Conservation (phyloP, 2,329 filamentous ascomycete genomes). For the Diplodia corticola region DNA sequence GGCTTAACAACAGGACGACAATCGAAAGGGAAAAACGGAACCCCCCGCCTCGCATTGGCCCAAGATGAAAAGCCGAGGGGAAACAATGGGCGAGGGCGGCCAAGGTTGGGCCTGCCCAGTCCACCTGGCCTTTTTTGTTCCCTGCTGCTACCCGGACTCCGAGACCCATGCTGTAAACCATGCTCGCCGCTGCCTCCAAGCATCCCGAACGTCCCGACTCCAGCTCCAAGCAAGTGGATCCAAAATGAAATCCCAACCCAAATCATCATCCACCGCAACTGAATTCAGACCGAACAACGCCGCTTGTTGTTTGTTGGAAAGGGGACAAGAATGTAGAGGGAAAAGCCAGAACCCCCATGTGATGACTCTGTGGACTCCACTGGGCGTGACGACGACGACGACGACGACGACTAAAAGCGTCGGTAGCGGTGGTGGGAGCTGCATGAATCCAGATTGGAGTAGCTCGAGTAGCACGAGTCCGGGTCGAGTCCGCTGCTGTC, state of each 20-base stretch:
- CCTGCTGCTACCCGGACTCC: conserved; percentile 5
- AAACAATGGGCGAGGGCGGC: background rate
- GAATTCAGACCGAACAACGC: background rate
- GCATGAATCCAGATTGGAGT: background rate
- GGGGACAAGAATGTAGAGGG: background rate
- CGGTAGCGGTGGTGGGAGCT: conserved; percentile 15
- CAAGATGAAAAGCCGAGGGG: background rate
- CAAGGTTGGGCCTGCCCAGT: background rate
- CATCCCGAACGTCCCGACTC: conserved; percentile 6
- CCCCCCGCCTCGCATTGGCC: background rate
- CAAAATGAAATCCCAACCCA: conserved; percentile 7
- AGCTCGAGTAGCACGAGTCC: conserved; percentile 11
- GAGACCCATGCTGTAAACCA: conserved; percentile 4
- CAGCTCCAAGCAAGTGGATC: background rate
- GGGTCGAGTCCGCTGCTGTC: background rate
- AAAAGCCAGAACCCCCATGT: background rate
- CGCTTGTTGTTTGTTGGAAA: background rate
- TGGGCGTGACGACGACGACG: background rate
- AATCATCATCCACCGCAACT: background rate
- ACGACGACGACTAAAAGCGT: conserved; percentile 4
- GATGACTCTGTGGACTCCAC: background rate
- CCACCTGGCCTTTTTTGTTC: conserved; percentile 8
- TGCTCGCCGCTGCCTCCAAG: background rate
- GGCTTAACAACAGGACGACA: background rate
- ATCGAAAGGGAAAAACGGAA: background rate